phyloP scores from a whole-genome alignment of 768 basidiomycete genomes.

The Tylopilus sp. region DNA sequence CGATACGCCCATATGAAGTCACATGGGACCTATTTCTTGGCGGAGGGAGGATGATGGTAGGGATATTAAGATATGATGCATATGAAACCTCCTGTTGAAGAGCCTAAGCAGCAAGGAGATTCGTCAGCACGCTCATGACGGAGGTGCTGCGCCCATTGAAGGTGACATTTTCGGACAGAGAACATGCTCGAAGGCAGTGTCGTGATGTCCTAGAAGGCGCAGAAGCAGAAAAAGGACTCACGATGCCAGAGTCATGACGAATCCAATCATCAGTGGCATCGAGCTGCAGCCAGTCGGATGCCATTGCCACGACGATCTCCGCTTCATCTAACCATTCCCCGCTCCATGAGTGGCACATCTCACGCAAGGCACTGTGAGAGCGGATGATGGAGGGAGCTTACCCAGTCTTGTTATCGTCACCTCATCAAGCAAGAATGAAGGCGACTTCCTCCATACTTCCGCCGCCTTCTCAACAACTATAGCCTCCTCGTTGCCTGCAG shows the following conservation, averaged over 20 bases:
- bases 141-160: slow-evolving; percentile 20
- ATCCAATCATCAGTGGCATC: slow-evolving; percentile 93
- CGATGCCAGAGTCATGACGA: slow-evolving; percentile 93
- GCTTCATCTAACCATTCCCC: slow-evolving; percentile 57
- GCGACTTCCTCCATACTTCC: slow-evolving; percentile 84
- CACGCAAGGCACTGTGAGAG: slow-evolving; percentile 10
- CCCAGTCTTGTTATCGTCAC: slow-evolving; percentile 86
- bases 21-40: slow-evolving; percentile 81
- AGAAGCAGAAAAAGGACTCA: slow-evolving; percentile 39
- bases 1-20: slow-evolving; percentile 89
- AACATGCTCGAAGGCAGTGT: slow-evolving; percentile 12
- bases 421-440: slow-evolving; percentile 77
- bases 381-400: slow-evolving; percentile 25
- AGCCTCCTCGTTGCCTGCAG: slow-evolving; percentile 36
- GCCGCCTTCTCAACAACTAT: slow-evolving; percentile 56
- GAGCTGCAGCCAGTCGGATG: slow-evolving; percentile 94
- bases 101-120: slow-evolving; percentile 51
- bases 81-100: slow-evolving; percentile 90
- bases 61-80: slow-evolving; percentile 87
- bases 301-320: slow-evolving; percentile 66
- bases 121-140: slow-evolving; percentile 11
- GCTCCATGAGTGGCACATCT: slow-evolving; percentile 13
- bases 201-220: slow-evolving; percentile 4
- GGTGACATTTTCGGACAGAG: slow-evolving; percentile 11
- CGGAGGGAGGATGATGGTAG: slow-evolving; percentile 82